Percentiles rank a stretch among this genome's conserved stretches.
These are phyloP conservation scores for Punica granatum DNA, from an alignment of 345 rosid species.

Conservation along the genomic window DNA sequence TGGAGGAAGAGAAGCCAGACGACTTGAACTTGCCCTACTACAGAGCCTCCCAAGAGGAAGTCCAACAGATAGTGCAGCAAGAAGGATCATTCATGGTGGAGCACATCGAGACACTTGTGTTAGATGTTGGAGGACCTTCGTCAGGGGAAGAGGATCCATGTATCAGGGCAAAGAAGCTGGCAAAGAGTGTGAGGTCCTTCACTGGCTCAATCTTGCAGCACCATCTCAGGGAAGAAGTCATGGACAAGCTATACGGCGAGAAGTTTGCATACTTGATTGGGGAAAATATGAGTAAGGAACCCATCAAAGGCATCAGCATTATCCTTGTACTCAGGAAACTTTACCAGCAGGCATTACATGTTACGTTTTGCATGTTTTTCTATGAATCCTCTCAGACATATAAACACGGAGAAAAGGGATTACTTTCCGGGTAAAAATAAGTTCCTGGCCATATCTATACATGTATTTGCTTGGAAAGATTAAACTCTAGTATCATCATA, in stretches of 20 bases:
- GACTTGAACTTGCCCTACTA: conserved; percentile 16
- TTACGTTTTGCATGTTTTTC: no score
- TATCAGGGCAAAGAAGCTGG: background rate
- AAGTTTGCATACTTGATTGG: background rate
- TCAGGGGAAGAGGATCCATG: background rate
- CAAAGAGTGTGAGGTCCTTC: conserved; percentile 6
- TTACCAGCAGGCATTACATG: no score
- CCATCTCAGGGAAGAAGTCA: conserved; percentile 13
- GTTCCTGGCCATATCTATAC: no score
- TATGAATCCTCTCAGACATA: no score
- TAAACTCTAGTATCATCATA: no score
- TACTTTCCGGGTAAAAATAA: no score
- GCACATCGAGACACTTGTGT: conserved; percentile 5
- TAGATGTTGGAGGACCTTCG: background rate
- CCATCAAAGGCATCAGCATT: background rate
- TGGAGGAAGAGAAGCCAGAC: conserved; percentile 17
- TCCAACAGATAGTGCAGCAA: background rate
- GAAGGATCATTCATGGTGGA: conserved; percentile 12
- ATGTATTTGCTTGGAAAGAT: no score
- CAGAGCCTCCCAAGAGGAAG: conserved; percentile 12
- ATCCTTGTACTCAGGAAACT: background rate
- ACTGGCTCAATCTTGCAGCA: conserved; percentile 13
- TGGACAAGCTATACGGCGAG: conserved; percentile 16
- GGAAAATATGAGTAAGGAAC: conserved; percentile 4
- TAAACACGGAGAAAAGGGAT: no score